phyloP scores from a whole-genome alignment of 257 asterid genomes.

The Solanum clarkiae region DNA sequence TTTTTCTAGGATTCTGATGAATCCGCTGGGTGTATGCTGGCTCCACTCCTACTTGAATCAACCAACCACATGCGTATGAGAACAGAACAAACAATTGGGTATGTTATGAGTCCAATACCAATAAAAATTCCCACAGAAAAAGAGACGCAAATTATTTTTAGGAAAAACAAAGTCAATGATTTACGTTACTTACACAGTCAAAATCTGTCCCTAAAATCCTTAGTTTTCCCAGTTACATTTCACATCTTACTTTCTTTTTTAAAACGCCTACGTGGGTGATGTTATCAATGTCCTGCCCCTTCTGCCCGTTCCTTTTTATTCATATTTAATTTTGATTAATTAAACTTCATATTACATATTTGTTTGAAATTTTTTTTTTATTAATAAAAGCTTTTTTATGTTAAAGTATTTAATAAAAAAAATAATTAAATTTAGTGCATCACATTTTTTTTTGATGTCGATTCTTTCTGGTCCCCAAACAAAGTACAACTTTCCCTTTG shows the following conservation, averaged over 20 bases:
- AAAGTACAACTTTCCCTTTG: slow-evolving; percentile 4
- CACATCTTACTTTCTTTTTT: background rate
- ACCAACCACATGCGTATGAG: background rate
- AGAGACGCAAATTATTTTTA: background rate
- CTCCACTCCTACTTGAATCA: background rate
- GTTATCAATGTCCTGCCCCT: background rate
- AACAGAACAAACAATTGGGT: background rate
- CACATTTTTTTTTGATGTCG: too few species aligned
- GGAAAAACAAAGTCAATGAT: background rate
- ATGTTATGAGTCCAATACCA: background rate
- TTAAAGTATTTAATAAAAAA: too few species aligned
- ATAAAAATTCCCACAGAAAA: background rate
- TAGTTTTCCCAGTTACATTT: background rate
- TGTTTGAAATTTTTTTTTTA: accelerated
- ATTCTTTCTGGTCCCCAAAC: background rate
- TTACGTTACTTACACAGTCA: background rate
- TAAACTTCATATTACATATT: too few species aligned
- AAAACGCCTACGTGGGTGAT: background rate
- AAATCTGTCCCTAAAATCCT: background rate
- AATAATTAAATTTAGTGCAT: too few species aligned
- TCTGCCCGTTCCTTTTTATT: background rate
- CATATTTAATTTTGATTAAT: background rate
- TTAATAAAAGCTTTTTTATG: too few species aligned
- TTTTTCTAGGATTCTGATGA: too few species aligned
- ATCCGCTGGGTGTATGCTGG: too few species aligned